Evolutionary conservation across 2,329 filamentous ascomycete genomes (phyloP).

Genomic region (Venturia aucupariae): DNA sequence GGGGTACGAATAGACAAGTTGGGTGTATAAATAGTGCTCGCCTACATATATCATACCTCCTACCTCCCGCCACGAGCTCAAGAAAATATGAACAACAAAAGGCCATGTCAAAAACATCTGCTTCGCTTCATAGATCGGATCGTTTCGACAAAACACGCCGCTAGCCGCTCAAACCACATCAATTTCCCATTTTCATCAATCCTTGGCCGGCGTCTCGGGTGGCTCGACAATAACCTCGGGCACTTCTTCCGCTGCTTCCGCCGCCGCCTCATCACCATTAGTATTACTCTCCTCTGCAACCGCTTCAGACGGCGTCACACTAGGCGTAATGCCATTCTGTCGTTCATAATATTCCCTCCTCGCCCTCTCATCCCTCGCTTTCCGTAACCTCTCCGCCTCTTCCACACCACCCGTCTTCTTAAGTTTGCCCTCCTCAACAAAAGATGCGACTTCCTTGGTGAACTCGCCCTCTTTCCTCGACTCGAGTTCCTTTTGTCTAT

Average conservation of each 20-base stretch:
- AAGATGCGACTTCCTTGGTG: constrained; percentile 72
- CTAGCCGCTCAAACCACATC: not conserved
- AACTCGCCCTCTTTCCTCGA: constrained; percentile 59
- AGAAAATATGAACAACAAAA: not conserved
- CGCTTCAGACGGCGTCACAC: not conserved
- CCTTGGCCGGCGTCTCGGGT: not conserved
- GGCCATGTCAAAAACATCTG: not conserved
- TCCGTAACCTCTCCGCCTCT: constrained; percentile 78
- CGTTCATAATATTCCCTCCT: constrained; percentile 62
- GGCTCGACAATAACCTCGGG: not conserved
- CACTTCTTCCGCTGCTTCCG: not conserved
- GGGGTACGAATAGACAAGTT: too few species aligned
- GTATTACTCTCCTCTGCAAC: not conserved
- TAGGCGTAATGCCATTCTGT: constrained; percentile 12
- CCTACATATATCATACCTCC: not conserved
- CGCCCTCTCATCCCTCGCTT: constrained; percentile 77
- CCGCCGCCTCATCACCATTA: constrained; percentile 1
- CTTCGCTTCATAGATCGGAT: too few species aligned
- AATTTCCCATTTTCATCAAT: not conserved
- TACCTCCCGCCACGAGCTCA: not conserved
- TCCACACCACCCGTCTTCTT: constrained; percentile 96
- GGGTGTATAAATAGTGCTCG: too few species aligned
- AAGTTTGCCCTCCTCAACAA: constrained; percentile 81
- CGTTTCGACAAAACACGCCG: not conserved
- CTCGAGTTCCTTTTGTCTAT: constrained; percentile 80